These are phyloP conservation scores for Neurospora tetraspora DNA, from an alignment of 495 filamentous ascomycete species.

Conservation along the genomic window DNA sequence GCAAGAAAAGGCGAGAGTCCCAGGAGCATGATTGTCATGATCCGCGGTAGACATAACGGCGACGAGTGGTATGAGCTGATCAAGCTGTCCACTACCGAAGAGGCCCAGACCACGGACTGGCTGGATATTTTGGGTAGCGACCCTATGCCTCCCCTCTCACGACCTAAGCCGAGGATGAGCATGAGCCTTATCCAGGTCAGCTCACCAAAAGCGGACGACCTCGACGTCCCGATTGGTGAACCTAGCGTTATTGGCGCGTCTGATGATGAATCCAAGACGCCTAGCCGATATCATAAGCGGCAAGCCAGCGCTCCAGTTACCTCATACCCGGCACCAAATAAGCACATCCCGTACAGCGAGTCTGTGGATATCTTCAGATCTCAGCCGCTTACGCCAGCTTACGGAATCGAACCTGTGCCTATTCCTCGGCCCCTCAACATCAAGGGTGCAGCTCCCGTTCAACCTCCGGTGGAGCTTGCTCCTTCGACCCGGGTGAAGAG, in stretches of 20 bases:
- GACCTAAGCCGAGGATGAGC: slow-evolving; percentile 23
- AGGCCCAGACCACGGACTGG: slow-evolving; percentile 77
- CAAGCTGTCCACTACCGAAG: slow-evolving; percentile 56
- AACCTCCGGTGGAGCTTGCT: slow-evolving; percentile 38
- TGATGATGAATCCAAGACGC: slow-evolving; percentile 15
- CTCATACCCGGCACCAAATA: slow-evolving; percentile 34
- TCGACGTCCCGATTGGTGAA: slow-evolving; percentile 72
- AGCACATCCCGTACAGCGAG: slow-evolving; percentile 17
- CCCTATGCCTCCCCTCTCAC: slow-evolving; percentile 58
- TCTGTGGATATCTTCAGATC: background rate
- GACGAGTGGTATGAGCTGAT: slow-evolving; percentile 76
- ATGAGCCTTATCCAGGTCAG: slow-evolving; percentile 22
- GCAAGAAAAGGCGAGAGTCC: slow-evolving; percentile 64
- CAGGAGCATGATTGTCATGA: slow-evolving; percentile 72
- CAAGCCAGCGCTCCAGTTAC: slow-evolving; percentile 11
- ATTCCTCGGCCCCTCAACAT: slow-evolving; percentile 44
- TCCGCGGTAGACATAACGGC: slow-evolving; percentile 53
- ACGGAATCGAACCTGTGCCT: slow-evolving; percentile 26
- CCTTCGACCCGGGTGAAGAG: slow-evolving; percentile 42
- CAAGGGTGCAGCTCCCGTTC: slow-evolving; percentile 33
- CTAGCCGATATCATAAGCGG: slow-evolving; percentile 15
- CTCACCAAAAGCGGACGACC: slow-evolving; percentile 43
- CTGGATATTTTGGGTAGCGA: slow-evolving; percentile 65
- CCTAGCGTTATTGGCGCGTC: slow-evolving; percentile 21
- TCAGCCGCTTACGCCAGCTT: background rate